A percentile compares a stretch with the other conserved stretches of the same genome.
Evolutionary conservation across 1,284 basidiomycete genomes (phyloP).

Genomic region (Irpex sp.): DNA sequence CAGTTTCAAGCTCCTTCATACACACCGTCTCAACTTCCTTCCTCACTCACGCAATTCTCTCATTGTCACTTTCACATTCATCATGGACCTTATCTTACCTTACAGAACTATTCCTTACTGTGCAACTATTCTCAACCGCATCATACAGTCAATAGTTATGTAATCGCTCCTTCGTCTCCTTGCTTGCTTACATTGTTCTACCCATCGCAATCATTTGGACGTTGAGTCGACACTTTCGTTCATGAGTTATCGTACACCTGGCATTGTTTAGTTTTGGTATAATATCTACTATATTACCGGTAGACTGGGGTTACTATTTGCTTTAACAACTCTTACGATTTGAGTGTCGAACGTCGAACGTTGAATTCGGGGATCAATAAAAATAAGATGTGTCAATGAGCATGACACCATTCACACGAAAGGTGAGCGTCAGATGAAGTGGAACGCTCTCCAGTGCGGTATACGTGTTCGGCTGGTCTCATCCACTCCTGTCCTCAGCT

Average conservation of each 20-base stretch:
- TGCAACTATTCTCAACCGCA: neutral
- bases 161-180: neutral
- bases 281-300: neutral
- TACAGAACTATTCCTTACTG: slow-evolving; percentile 1
- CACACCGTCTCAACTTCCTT: no score
- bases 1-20: no score
- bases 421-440: neutral
- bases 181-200: neutral
- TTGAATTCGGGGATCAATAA: neutral
- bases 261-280: slow-evolving; percentile 1
- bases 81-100: neutral
- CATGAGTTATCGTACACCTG: neutral
- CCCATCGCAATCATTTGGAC: slow-evolving; percentile 1
- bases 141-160: neutral
- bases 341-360: neutral
- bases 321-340: neutral
- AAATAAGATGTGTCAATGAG: neutral
- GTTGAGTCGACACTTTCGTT: slow-evolving; percentile 1
- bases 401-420: neutral
- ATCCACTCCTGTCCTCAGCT: slow-evolving; percentile 1
- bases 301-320: neutral
- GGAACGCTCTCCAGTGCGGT: slow-evolving; percentile 2
- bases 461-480: slow-evolving; percentile 15
- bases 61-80: neutral
- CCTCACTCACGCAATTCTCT: neutral